Base-by-base conservation (phyloP, 1,139 yeast species). In the Magnusiomyces paraingens region DNA sequence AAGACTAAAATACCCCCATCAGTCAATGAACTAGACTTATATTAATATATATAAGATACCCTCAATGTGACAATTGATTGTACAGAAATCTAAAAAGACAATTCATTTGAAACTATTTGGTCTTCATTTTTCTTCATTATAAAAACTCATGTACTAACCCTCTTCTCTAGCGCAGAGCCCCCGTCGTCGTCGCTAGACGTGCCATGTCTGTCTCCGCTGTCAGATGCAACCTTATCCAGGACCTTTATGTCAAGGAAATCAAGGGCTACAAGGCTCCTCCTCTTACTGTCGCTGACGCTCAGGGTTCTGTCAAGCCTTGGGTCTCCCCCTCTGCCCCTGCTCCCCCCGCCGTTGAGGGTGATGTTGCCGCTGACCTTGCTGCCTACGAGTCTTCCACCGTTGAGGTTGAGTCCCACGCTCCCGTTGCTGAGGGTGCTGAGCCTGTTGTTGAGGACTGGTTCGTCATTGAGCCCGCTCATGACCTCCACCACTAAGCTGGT, bases 221-320 rank as follows among this genome's bases (percentile, higher is more conserved):
- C 47, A 49, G 52, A 46, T 50, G 61, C 54, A 83, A 89, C 77
- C 79, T 86, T 70, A 75, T 91, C 68, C 82, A 89, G 71, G 96
- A 91, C 63, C 80, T 91, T 64, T 93, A 91, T 77, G 76, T 91
- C 68, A 84, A 80, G 73, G 95, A 89, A 73, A 78, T 93, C 74
- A 87, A 84, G 77, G 82, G 83, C 58, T 89, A 86, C 82, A 88
- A 90, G 79, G 91, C 96, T 69, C 80, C 84, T 60, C 83, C 91
- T 59, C 69, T 84, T 59, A 74, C 88, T 54, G 81, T 86, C 59
- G 75, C 81, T 64, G 95, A 87, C 65, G 83, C 91, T 58, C 89
- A 83, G 68, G 82, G 83, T 60, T 80, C 85, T 61, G 94, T 90
- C 63, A 83, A 84, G 76, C 81, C 86, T 64, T 90, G 95, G 87